Conservation (phyloP, 2,329 filamentous ascomycete genomes). For the Aspergillus sp. region DNA sequence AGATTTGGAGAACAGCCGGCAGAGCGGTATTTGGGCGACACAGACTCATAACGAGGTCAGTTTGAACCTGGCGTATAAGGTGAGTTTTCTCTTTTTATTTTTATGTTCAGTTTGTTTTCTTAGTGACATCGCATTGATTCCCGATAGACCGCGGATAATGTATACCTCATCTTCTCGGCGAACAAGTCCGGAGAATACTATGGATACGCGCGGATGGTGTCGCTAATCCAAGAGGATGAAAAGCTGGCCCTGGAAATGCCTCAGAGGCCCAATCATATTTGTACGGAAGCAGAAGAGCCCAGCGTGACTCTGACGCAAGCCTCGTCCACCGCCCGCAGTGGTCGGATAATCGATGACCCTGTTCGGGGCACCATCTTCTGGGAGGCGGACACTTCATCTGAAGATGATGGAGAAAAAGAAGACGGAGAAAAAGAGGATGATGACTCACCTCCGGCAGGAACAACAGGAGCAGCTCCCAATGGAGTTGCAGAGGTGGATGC, state of each 20-base stretch:
- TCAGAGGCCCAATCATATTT: constrained; percentile 52
- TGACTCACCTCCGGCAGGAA: constrained; percentile 25
- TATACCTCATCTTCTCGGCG: constrained; percentile 89
- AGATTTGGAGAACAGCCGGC: constrained; percentile 81
- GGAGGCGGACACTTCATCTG: constrained; percentile 66
- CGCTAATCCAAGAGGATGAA: constrained; percentile 72
- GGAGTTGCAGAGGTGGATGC: too few relatives aligned
- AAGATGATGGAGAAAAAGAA: constrained; percentile 29
- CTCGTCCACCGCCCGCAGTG: constrained; percentile 69
- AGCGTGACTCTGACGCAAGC: constrained; percentile 74
- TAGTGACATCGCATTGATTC: not conserved
- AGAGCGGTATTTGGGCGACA: constrained; percentile 85
- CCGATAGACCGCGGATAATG: constrained; percentile 64
- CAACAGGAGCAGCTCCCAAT: not conserved
- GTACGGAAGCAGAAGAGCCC: constrained; percentile 56
- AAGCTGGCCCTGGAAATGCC: constrained; percentile 63
- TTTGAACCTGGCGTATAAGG: constrained; percentile 76
- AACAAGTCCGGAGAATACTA: constrained; percentile 98
- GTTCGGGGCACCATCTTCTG: constrained; percentile 95
- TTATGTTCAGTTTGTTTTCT: not conserved
- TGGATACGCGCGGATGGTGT: constrained; percentile 86
- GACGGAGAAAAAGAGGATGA: constrained; percentile 37
- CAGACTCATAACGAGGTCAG: constrained; percentile 86
- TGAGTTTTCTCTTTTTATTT: constrained; percentile 33
- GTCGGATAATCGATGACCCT: constrained; percentile 85